These are phyloP conservation scores for Beauveria medogensis DNA, from an alignment of 2,329 filamentous ascomycete species.

Conservation along the genomic window DNA sequence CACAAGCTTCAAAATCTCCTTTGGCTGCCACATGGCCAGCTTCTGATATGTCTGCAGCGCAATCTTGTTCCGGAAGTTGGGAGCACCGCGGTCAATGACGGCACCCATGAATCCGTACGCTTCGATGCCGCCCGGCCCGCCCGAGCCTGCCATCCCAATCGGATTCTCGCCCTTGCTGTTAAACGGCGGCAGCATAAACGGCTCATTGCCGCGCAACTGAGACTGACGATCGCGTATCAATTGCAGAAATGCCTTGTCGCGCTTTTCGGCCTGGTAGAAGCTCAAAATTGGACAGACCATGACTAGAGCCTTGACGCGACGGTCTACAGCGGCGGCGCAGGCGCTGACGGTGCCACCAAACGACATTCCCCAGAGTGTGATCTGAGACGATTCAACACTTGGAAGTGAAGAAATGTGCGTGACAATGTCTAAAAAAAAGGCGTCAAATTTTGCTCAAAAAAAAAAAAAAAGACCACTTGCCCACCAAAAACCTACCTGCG, in stretches of 20 bases:
- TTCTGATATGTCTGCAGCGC: slow-evolving; percentile 21
- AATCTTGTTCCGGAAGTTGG: slow-evolving; percentile 19
- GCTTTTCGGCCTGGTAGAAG: neutral
- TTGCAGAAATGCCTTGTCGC: slow-evolving; percentile 23
- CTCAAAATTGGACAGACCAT: slow-evolving; percentile 1
- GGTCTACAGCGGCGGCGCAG: slow-evolving; percentile 21
- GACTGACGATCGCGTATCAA: slow-evolving; percentile 30
- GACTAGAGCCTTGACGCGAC: neutral
- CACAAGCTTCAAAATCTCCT: slow-evolving; percentile 14
- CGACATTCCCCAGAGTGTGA: slow-evolving; percentile 25
- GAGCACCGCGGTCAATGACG: slow-evolving; percentile 12
- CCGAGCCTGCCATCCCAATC: slow-evolving; percentile 22
- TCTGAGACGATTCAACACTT: slow-evolving; percentile 23
- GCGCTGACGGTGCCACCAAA: slow-evolving; percentile 21
- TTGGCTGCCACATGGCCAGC: slow-evolving; percentile 17
- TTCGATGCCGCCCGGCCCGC: slow-evolving; percentile 11
- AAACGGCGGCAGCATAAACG: slow-evolving; percentile 28
- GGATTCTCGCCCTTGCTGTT: slow-evolving; percentile 28
- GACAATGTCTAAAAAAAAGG: slow-evolving; percentile 19
- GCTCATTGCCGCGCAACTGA: slow-evolving; percentile 28
- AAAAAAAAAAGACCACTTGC: neutral
- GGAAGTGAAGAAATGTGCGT: slow-evolving; percentile 37
- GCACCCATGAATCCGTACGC: slow-evolving; percentile 17
- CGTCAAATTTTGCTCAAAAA: neutral
- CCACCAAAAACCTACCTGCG: slow-evolving; percentile 13